A percentile compares a stretch with the other conserved stretches of the same genome.
Conservation (phyloP, 345 rosid species). For the Arabidopsis thaliana region TAIR10.1 NC_003075.7:18550001-18550500, state of each 20-base stretch:
- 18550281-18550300: conserved; percentile 5
- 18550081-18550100: conserved; percentile 3
- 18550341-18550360: conserved; percentile 2
- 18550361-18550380: conserved; percentile 33
- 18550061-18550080: conserved; percentile 12
- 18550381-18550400: conserved; percentile 38
- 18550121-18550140: conserved; percentile 54
- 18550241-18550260: conserved; percentile 7
- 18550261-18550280: conserved; percentile 2
- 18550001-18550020: conserved; percentile 94
- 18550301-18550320: conserved; percentile 13
- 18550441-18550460: conserved; percentile 30
- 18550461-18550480: conserved; percentile 25
- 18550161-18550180: conserved; percentile 80
- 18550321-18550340: conserved; percentile 8
- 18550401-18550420: conserved; percentile 14
- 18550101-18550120: background rate
- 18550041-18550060: conserved; percentile 90
- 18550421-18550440: conserved; percentile 34
- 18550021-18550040: conserved; percentile 91
- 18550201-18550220: conserved; percentile 91
- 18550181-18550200: conserved; percentile 92
- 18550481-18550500: background rate
- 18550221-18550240: conserved; percentile 85
- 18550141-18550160: conserved; percentile 89